A percentile compares a stretch with the other conserved stretches of the same genome.
phyloP scores from a whole-genome alignment of 2,329 filamentous ascomycete genomes.

The Chalaropsis thielavioides region DNA sequence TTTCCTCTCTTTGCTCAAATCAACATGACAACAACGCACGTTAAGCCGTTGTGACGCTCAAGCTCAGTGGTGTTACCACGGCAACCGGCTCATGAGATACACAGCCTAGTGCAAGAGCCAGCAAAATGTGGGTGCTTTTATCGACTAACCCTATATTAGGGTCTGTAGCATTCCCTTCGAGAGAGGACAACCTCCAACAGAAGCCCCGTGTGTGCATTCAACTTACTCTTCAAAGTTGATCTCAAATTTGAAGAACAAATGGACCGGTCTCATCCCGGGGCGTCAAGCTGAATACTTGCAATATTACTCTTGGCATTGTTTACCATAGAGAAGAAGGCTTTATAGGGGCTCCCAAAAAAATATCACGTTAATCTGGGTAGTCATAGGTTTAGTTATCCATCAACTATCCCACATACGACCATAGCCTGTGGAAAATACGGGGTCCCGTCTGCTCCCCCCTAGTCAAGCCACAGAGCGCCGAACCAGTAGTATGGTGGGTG shows the following conservation, averaged over 20 bases:
- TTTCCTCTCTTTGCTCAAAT: not conserved
- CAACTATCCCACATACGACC: not conserved
- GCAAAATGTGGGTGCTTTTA: not conserved
- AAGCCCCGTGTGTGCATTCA: too few relatives aligned
- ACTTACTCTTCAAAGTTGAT: too few relatives aligned
- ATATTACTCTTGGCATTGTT: too few relatives aligned
- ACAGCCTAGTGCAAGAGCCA: not conserved
- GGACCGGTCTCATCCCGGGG: too few relatives aligned
- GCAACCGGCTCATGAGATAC: not conserved
- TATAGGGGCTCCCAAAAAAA: too few relatives aligned
- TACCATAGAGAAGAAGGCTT: too few relatives aligned
- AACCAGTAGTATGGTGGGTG: constrained; percentile 10
- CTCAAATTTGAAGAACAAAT: too few relatives aligned
- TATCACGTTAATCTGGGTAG: too few relatives aligned
- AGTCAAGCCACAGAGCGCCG: constrained; percentile 9
- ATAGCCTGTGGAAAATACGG: not conserved
- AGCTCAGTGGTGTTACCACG: not conserved
- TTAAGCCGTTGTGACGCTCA: constrained; percentile 4
- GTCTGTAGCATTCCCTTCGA: too few relatives aligned
- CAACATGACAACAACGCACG: constrained; percentile 5
- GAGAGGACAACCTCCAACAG: too few relatives aligned
- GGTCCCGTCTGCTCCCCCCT: not conserved
- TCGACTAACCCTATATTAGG: not conserved
- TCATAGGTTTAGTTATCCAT: too few relatives aligned
- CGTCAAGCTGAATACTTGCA: too few relatives aligned